phyloP scores from a whole-genome alignment of 371 early-diverging fungal species.

The Haplosporangium sp. region DNA sequence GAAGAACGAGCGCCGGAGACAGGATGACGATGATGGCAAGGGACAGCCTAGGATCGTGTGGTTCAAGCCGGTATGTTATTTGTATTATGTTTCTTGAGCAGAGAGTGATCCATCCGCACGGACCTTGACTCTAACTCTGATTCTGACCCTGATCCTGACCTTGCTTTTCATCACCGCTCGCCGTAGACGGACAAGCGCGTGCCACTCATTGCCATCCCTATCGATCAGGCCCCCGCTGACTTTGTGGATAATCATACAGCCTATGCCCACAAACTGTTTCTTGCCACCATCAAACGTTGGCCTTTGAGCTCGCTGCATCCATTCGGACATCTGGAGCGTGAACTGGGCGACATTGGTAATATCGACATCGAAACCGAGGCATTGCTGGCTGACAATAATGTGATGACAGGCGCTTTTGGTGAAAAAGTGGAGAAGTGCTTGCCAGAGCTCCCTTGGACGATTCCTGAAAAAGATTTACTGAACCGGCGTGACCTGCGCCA shows the following conservation, averaged over 20 bases:
- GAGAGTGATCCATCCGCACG: not conserved
- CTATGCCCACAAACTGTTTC: constrained; percentile 66
- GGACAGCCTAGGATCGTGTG: constrained; percentile 72
- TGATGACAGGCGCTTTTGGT: constrained; percentile 68
- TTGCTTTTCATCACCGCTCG: not conserved
- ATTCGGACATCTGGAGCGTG: constrained; percentile 72
- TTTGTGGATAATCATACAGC: constrained; percentile 72
- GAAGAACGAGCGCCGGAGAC: constrained; percentile 68
- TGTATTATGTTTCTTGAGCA: not conserved
- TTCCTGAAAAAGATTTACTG: constrained; percentile 69
- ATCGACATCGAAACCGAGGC: constrained; percentile 79
- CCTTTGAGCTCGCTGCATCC: constrained; percentile 77
- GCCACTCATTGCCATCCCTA: constrained; percentile 82
- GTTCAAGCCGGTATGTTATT: constrained; percentile 75
- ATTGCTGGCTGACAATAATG: constrained; percentile 74
- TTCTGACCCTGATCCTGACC: constrained; percentile 2
- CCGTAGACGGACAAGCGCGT: constrained; percentile 77
- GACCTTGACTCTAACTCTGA: not conserved
- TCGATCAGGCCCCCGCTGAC: constrained; percentile 74
- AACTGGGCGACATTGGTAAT: constrained; percentile 76
- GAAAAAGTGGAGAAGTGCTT: constrained; percentile 75
- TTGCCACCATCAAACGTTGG: constrained; percentile 83
- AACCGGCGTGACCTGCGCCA: constrained; percentile 80
- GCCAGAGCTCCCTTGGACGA: constrained; percentile 71
- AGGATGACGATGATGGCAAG: constrained; percentile 59